Evolutionary conservation across 495 filamentous ascomycete genomes (phyloP), one percentile per base, ranked within the genome.

Genomic region (Tetracladium setigerum): DNA sequence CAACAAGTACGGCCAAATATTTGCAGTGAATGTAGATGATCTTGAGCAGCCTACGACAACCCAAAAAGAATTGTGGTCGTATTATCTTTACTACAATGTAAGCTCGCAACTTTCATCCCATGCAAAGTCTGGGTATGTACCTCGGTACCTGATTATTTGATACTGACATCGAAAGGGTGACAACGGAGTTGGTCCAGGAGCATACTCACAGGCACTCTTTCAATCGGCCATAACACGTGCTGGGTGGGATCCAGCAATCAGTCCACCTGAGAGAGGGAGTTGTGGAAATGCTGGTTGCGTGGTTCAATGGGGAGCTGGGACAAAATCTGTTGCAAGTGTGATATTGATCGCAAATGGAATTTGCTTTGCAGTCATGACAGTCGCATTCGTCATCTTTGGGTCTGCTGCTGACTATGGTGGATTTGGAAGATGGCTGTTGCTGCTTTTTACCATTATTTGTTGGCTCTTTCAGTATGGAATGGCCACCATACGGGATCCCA

Each of bases 391-490:
- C 8, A 68, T 66, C 56, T 58, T 75, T 0, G 72, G 72, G 0
- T 70, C 65, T 46, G 68, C 70, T 17, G 72, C 72, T 13, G 72
- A 75, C 44, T 72, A 74, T 45, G 70, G 70, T 37, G 67, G 62
- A 2, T 75, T 75, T 43, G 68, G 72, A 1, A 59, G 68, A 50
- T 75, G 70, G 70, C 50, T 75, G 24, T 64, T 75, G 12, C 48
- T 75, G 8, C 59, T 39, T 0, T 47, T 75, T n/a, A 73, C 70
- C 0, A 61, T 72, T 5, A 54, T 73, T 34, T 71, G 68, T 33
- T 75, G 72, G 72, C 61, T 63, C 0, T 56, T 73, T 41, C 70
- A 73, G 47, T 73, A 72, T 37, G 64, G 62, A 1, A 73, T 69
- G 66, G 53, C 73, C 50, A 60, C 64, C 2, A 67, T 75, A 24